A percentile compares a stretch with the other conserved stretches of the same genome.
phyloP scores from a whole-genome alignment of 2,329 filamentous ascomycete species.

The Penicillium carneum region DNA sequence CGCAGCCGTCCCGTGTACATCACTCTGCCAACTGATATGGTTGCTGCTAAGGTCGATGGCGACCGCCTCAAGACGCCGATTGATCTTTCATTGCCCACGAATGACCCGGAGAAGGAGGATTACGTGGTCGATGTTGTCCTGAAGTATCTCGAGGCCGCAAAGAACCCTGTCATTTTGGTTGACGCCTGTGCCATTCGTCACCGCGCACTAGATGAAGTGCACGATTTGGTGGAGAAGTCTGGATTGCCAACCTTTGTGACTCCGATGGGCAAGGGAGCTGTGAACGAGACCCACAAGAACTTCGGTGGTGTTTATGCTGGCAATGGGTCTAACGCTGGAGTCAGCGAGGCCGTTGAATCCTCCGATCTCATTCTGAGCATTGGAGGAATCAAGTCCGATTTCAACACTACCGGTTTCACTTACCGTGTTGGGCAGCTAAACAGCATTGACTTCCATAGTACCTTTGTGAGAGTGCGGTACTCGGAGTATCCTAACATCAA shows the following conservation, averaged over 20 bases:
- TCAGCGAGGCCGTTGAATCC: conserved; percentile 50
- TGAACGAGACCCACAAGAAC: conserved; percentile 76
- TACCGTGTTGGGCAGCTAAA: conserved; percentile 80
- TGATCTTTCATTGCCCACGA: conserved; percentile 68
- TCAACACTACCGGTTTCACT: conserved; percentile 74
- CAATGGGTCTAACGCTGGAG: conserved; percentile 69
- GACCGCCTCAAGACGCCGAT: conserved; percentile 73
- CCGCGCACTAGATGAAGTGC: conserved; percentile 73
- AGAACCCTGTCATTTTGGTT: conserved; percentile 78
- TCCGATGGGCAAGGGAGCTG: conserved; percentile 85
- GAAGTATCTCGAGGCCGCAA: conserved; percentile 74
- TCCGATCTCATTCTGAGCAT: conserved; percentile 55
- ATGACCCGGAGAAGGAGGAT: conserved; percentile 75
- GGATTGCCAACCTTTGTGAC: conserved; percentile 83
- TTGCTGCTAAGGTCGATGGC: conserved; percentile 77
- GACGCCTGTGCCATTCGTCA: conserved; percentile 85
- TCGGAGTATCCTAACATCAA: conserved; percentile 78
- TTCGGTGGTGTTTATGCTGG: conserved; percentile 88
- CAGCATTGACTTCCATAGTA: conserved; percentile 84
- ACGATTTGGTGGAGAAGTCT: conserved; percentile 75
- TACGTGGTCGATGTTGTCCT: conserved; percentile 83
- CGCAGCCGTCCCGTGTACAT: conserved; percentile 82
- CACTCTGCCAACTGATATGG: conserved; percentile 81
- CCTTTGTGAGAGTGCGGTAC: conserved; percentile 75
- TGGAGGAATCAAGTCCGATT: conserved; percentile 56